Base-by-base conservation (phyloP, 2,329 filamentous ascomycete genomes). In the Alternaria viburni region DNA sequence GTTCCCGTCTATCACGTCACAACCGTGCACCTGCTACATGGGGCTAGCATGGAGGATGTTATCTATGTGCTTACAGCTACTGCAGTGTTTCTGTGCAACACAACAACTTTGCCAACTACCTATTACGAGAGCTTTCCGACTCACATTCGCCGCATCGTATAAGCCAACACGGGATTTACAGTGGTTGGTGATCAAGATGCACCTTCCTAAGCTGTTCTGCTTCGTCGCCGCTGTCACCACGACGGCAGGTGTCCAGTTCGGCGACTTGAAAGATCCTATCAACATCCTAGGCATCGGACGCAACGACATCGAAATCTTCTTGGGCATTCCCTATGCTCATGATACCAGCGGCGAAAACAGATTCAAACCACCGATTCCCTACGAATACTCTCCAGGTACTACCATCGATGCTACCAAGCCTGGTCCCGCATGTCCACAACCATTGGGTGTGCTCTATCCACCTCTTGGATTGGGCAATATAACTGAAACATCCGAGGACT, bases 401-500 rank as follows among this genome's bases (percentile, higher is more conserved):
- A 70, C 70, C 6, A 70, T 84, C 57, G 69, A 81, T 64, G 83
- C 81, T 1, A 81, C 77, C 8, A 73, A 77, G 1, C 77, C 80
- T 32, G 83, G 83, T 0, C 77, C 80, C 4, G 80, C 82, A 1
- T 86, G 84, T 60, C 84, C 83, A 3, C 84, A 86, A 69, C 61
- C 69, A 6, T 59, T 81, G 0, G 80, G 76, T 5, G 64, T 59
- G 4, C 76, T 72, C 43, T 66, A 61, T 32, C 43, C 69, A 5
- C 74, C 76, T 0, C 67, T 81, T 25, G 77, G 72, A 3, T 57
- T 76, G 6, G 68, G 61, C 30, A 80, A 80, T 25, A 76, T 82
- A 11, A 82, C 80, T 5, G 43, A 71, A 25, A 68, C 69, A 1
- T 78, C 76, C 1, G 88, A 90, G 69, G 85, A 89, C 69, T 90